Conservation (phyloP, 1,139 yeast species). For the Scheffersomyces parashehatae region DNA sequence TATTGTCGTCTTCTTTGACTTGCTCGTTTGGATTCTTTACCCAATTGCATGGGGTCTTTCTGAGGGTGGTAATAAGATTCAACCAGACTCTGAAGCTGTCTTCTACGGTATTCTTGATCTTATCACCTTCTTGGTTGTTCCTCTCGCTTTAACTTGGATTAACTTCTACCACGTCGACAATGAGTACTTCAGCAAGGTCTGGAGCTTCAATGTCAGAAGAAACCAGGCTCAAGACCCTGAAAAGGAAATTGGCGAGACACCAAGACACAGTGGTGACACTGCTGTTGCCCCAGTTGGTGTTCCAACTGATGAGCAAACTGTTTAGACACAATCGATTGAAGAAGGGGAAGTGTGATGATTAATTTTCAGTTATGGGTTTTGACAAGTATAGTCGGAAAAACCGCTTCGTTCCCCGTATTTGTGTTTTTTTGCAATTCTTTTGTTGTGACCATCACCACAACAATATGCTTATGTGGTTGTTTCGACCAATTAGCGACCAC, state of each 20-base stretch:
- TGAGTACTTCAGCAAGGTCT: slow-evolving; percentile 26
- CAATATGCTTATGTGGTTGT: no score
- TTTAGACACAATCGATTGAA: no score
- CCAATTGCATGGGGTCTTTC: slow-evolving; percentile 63
- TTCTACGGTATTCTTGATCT: slow-evolving; percentile 66
- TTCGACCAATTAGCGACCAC: no score
- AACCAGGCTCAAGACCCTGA: slow-evolving; percentile 11
- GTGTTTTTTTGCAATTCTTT: no score
- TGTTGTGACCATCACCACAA: no score
- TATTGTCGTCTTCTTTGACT: slow-evolving; percentile 29
- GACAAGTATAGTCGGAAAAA: no score
- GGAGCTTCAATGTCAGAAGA: slow-evolving; percentile 12
- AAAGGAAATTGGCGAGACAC: slow-evolving; percentile 23
- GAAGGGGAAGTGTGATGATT: no score
- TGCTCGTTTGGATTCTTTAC: slow-evolving; percentile 49
- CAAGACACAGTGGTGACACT: slow-evolving; percentile 21
- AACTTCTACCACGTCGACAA: slow-evolving; percentile 32
- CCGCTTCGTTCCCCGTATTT: no score
- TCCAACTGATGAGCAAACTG: not conserved
- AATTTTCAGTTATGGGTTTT: no score
- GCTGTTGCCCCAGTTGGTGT: slow-evolving; percentile 13
- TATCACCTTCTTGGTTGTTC: slow-evolving; percentile 43
- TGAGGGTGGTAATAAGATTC: slow-evolving; percentile 69
- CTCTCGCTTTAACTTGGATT: slow-evolving; percentile 35
- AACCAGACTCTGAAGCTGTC: slow-evolving; percentile 66